Evolutionary conservation across 768 basidiomycete genomes (phyloP), one percentile per base, ranked within the genome.

Genomic region (Hygrophorus pudorinus): DNA sequence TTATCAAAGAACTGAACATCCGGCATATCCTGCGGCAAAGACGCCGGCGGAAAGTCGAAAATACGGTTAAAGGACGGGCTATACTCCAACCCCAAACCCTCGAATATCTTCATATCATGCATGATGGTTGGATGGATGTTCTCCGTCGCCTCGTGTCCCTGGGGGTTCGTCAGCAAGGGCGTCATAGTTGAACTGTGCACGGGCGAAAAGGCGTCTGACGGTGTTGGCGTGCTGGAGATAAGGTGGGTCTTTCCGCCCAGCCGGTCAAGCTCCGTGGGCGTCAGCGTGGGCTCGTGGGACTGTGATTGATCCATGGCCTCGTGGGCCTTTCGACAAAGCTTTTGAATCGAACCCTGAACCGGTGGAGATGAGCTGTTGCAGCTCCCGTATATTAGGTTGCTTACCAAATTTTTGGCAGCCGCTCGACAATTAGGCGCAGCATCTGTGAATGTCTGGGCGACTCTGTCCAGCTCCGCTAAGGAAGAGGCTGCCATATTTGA

Each of bases 171-270:
- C n/a, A 18, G 34, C 39, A 24, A 13, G 5, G 42, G 16, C 10
- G 38, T 3, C 24, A 29, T 31, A 24, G 12, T 14, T 6, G n/a
- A n/a, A n/a, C n/a, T n/a, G n/a, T n/a, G n/a, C n/a, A 6, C n/a
- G 37, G 37, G 16, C 37, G 10, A 13, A n/a, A 20, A 38, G 2
- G 20, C 14, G 28, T 18, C 33, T 20, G 42, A 33, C 13, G 47
- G n/a, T n/a, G n/a, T n/a, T 49, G 0, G 50, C n/a, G n/a, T 33
- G 11, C 51, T 47, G 7, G 67, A 56, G 30, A 73, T 61, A 3
- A 73, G 53, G 48, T 64, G 61, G 1, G 79, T 80, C 51, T 67
- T 72, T 2, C 79, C 79, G 17, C 70, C 71, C 33, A 79, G 57
- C 20, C 75, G 67, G 50, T 78, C 73, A 18, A 80, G 69, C 42